phyloP scores from a whole-genome alignment of 75 land plant genomes.

The Pinus albicaulis region DNA sequence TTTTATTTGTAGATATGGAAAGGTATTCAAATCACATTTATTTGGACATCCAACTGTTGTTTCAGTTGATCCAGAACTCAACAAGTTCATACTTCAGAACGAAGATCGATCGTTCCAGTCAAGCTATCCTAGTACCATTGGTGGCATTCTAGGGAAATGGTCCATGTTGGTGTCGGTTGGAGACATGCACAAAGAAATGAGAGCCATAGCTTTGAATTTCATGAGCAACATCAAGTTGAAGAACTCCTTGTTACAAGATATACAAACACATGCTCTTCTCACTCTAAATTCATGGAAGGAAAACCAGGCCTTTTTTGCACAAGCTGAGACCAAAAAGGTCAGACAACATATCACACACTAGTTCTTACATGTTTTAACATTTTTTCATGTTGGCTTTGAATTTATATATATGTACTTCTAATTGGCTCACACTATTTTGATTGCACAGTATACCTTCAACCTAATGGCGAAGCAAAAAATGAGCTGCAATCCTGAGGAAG shows the following conservation, averaged over 20 bases:
- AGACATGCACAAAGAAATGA: conserved; percentile 71
- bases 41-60: conserved; percentile 74
- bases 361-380: neutral
- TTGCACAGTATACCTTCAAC: no score
- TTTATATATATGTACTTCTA: neutral
- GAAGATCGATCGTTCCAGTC: conserved; percentile 72
- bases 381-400: neutral
- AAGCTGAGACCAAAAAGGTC: conserved; percentile 57
- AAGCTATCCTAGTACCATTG: conserved; percentile 73
- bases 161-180: conserved; percentile 76
- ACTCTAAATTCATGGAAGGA: conserved; percentile 51
- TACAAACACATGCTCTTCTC: conserved; percentile 45
- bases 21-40: conserved; percentile 68
- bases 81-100: conserved; percentile 68
- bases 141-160: conserved; percentile 82
- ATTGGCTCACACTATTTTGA: no score
- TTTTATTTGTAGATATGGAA: conserved; percentile 60
- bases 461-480: no score
- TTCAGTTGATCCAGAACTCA: conserved; percentile 70
- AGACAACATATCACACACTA: neutral
- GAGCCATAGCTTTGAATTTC: conserved; percentile 65
- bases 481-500: no score
- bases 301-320: conserved; percentile 40
- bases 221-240: conserved; percentile 45
- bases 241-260: conserved; percentile 45